Conservation (phyloP, 306 rosid genomes). For the Medicago ruthenica region DNA sequence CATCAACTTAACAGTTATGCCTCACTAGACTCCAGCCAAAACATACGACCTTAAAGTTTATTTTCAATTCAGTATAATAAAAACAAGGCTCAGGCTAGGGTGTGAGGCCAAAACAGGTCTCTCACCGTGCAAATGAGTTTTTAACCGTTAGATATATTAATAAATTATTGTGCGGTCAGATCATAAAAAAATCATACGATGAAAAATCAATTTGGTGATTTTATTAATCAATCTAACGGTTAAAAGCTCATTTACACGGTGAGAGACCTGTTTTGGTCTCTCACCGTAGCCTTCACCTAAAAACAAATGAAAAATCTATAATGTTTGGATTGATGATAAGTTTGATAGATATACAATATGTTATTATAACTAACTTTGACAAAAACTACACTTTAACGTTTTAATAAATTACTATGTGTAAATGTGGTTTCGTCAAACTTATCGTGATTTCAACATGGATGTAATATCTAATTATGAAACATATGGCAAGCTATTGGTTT, state of each 20-base stretch:
- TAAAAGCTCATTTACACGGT: no score
- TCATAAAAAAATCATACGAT: no score
- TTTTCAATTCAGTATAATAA: constrained; percentile 36
- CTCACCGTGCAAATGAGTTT: no score
- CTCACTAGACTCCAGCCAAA: constrained; percentile 51
- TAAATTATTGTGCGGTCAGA: no score
- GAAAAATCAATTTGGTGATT: no score
- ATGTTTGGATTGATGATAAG: neutral
- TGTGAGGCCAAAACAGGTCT: no score
- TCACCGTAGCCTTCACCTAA: no score
- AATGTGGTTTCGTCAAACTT: neutral
- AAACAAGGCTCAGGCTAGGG: no score
- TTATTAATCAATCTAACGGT: no score
- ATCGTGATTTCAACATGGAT: constrained; percentile 14
- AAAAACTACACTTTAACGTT: neutral
- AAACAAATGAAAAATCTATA: constrained; percentile 58
- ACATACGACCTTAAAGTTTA: constrained; percentile 24
- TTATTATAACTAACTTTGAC: neutral
- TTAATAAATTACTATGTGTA: no score
- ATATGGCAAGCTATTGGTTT: constrained; percentile 49
- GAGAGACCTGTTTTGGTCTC: no score
- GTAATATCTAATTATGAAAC: constrained; percentile 52
- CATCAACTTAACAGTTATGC: constrained; percentile 40
- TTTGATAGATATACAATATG: neutral
- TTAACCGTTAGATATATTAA: no score